Base-by-base conservation (phyloP, 2,329 filamentous ascomycete species). In the Davidsoniella virescens region DNA sequence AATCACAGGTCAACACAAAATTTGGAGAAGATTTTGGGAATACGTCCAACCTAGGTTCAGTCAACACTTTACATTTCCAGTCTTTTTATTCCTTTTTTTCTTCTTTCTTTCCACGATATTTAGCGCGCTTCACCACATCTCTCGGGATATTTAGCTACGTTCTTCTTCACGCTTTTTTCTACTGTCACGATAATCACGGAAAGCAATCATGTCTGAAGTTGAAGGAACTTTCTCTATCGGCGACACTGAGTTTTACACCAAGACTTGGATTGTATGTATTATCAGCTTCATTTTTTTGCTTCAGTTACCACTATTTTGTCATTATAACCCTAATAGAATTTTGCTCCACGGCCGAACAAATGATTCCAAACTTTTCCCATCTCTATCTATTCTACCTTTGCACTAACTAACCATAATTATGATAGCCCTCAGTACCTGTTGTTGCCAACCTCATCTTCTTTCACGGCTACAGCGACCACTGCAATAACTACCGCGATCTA, bases 401-500 rank as follows among this genome's bases (percentile, higher is more conserved):
- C 16, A 3, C 26, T 10, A n/a, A 16, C 23, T 29, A 5, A 29
- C 10, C 8, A 12, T 9, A 33, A 33, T 2, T 9, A 5, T 33
- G 5, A 33, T 45, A 79, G 79, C 76, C 77, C 26, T 63, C 71
- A 26, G 71, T 68, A 12, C 64, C 71, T 10, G 64, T 73, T 50
- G 75, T 73, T 59, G 87, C 87, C 36, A 83, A 84, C 57, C 64
- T 94, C 46, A 71, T 92, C 58, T 84, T 93, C 64, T 68, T 95
- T 55, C 88, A 95, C 66, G 88, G 88, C 59, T 95, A 88, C 71
- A 87, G 79, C 63, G 88, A 94, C 64, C 86, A 93, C 64, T 69
- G 84, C 63, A 79, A 84, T 64, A 76, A 78, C 52, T 93, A 94
- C 67, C 74, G 79, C 60, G 71, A 73, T 50, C 74, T 94, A 59